Evolutionary conservation across 257 asterid genomes (phyloP), one percentile per base, ranked within the genome.

Genomic region (Solanum microdontum): DNA sequence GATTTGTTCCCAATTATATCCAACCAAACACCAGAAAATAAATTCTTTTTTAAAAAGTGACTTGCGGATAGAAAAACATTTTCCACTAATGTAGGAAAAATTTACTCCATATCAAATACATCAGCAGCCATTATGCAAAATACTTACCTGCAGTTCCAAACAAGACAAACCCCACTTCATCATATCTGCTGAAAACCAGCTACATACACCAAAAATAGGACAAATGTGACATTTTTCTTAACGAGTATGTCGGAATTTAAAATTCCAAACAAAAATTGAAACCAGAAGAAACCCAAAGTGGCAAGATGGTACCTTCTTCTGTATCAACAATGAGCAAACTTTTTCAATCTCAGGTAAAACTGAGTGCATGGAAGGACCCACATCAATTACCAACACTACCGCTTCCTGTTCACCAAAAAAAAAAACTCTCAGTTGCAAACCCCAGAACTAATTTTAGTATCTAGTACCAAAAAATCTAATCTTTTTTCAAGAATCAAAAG

Each of bases 281-380:
- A 83, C 51, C 85, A 32, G 32, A 79, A 74, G 28, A 69, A 21
- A 15, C 26, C 9, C 39, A 68, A 66, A 37, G 51, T 69, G 13
- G 43, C 48, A 83, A 5, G 19, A 4, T 11, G 26, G 4, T 86
- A 95, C 99, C 99, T 97, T 97, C 96, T 95, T 95, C 93, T 93
- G 93, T 12, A 93, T 87, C 48, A 97, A 92, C 98, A 93, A 86
- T 51, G 98, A 91, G 91, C 99, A 97, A 91, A 94, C 93, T 90
- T 96, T 96, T 89, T 92, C 94, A 45, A 97, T 88, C 89, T 95
- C 96, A 14, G 97, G 98, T 83, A 97, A 93, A 87, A 97, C 36
- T 55, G 92, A 86, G 85, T 94, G 99, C 98, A 95, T 94, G 82
- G 97, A 90, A 60, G 96, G 98, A 89, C 99, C 96, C 90, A 97